Percentiles rank a stretch among this genome's conserved stretches.
Evolutionary conservation across 2,329 filamentous ascomycete species (phyloP).

Genomic region (Neofusicoccum umdonicola): DNA sequence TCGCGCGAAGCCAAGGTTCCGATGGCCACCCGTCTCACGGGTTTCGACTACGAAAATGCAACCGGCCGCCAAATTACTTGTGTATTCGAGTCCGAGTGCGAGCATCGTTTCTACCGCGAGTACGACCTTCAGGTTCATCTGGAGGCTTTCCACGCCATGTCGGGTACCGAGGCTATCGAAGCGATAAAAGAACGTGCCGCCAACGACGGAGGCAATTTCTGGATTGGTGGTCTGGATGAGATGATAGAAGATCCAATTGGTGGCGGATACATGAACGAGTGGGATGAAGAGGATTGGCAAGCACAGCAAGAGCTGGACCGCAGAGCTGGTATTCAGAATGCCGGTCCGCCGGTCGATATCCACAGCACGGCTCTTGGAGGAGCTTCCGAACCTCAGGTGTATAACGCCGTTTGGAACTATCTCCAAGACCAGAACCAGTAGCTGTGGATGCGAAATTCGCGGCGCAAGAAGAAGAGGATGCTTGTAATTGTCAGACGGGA

Average conservation of each 20-base stretch:
- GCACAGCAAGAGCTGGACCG: slow-evolving; percentile 16
- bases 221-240: slow-evolving; percentile 39
- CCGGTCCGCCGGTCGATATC: not conserved
- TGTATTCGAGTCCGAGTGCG: slow-evolving; percentile 33
- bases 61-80: slow-evolving; percentile 54
- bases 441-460: not conserved
- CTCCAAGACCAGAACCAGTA: slow-evolving; percentile 5
- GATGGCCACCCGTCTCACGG: slow-evolving; percentile 52
- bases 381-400: not conserved
- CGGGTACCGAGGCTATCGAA: slow-evolving; percentile 35
- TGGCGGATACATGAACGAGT: not conserved
- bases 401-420: slow-evolving; percentile 9
- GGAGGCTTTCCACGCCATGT: slow-evolving; percentile 41
- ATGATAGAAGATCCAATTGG: slow-evolving; percentile 2
- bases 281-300: slow-evolving; percentile 4
- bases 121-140: slow-evolving; percentile 59
- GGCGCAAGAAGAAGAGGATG: too few species aligned
- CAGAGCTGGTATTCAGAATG: slow-evolving; percentile 1
- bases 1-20: slow-evolving; percentile 22
- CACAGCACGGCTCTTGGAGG: not conserved
- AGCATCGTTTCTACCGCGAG: slow-evolving; percentile 50
- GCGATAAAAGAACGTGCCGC: slow-evolving; percentile 41
- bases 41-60: slow-evolving; percentile 52
- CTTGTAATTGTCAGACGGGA: too few species aligned
- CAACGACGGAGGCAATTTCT: slow-evolving; percentile 44